Base-by-base conservation (phyloP, 495 filamentous ascomycete species). In the Daldinia grandis region DNA sequence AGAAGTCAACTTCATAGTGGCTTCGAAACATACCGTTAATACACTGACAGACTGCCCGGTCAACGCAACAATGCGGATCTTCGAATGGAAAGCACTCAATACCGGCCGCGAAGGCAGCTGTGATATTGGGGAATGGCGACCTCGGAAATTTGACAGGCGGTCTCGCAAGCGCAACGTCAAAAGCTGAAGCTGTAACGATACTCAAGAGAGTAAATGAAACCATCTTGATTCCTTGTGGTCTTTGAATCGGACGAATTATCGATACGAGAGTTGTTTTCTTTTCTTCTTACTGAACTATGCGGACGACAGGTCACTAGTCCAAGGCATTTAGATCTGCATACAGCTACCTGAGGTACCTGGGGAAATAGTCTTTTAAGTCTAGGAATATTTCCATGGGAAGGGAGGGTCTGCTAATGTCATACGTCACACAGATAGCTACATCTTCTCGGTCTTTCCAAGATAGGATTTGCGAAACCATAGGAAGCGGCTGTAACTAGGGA, bases 1-100 rank as follows among this genome's bases (percentile, higher is more conserved):
- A 57, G 62, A 31, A 66, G 53, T 28, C 21, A n/a, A 38, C 8
- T 5, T 2, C n/a, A 24, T 27, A 9, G 12, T 15, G 19, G 35
- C 8, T 44, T 8, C 21, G 21, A 47, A 17, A 19, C 37, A 15
- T 58, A 74, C 74, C 74, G 15, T 74, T 74, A 19, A n/a, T 33
- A 42, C 74, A 76, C 14, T 74, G 42, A 68, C 74, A 76, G 17
- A 76, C 67, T 7, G 58, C 49, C 3, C 19, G 10, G 27, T 57
- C 38, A n/a, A 76, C 51, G 38, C 74, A 76, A 42, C 74, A 76
- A 24, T 64, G 61, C 28, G 67, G 68, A 44, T 76, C 71, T 42
- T 69, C 64, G 60, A 76, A 76, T 9, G 74, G 74, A 14, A 74
- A 33, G 38, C 74, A 76, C 31, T 64, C 31, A 14, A 47, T 50